phyloP scores from a whole-genome alignment of 352 stramenopile species.

The Pythium pyrilobum region DNA sequence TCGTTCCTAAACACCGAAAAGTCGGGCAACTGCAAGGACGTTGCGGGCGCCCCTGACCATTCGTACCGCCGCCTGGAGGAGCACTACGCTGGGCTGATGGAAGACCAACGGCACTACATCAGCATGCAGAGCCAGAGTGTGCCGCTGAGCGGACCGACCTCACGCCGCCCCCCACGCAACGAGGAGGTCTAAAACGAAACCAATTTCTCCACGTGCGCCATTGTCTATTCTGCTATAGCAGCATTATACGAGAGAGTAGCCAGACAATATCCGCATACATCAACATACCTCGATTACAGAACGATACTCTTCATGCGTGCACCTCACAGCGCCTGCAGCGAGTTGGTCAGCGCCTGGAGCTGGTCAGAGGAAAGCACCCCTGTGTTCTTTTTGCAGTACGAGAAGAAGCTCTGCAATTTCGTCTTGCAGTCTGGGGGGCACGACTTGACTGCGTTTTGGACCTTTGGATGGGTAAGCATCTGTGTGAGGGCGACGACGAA shows the following conservation, averaged over 20 bases:
- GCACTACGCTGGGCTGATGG: slow-evolving; percentile 62
- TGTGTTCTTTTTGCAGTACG: slow-evolving; percentile 65
- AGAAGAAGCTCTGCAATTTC: slow-evolving; percentile 64
- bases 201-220: background rate
- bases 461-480: slow-evolving; percentile 81
- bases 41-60: slow-evolving; percentile 32
- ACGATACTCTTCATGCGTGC: background rate
- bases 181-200: slow-evolving; percentile 4
- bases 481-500: slow-evolving; percentile 64
- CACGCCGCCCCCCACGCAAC: background rate
- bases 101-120: slow-evolving; percentile 53
- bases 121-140: slow-evolving; percentile 26
- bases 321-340: slow-evolving; percentile 34
- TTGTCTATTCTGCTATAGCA: background rate
- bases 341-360: slow-evolving; percentile 47
- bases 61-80: slow-evolving; percentile 64
- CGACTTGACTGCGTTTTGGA: slow-evolving; percentile 77
- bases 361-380: slow-evolving; percentile 56
- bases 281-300: slow-evolving; percentile 1
- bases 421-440: slow-evolving; percentile 70
- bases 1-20: slow-evolving; percentile 9
- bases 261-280: background rate
- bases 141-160: background rate
- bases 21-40: slow-evolving; percentile 45
- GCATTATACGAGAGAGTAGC: background rate